phyloP scores from a whole-genome alignment of 1,284 basidiomycete species.

The Irpex sp. region DNA sequence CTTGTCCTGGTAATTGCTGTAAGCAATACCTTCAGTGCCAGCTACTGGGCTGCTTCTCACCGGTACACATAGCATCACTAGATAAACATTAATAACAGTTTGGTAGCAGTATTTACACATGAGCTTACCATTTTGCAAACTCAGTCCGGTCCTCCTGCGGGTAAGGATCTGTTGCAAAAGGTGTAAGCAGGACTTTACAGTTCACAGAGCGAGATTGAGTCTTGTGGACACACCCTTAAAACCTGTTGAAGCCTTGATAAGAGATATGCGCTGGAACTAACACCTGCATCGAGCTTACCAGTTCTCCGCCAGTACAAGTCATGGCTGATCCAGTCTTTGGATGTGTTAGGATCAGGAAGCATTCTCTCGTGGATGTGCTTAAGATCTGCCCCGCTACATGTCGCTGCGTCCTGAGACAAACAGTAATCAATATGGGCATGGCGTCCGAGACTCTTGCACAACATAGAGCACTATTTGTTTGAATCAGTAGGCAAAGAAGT shows the following conservation, averaged over 20 bases:
- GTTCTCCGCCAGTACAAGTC: slow-evolving; percentile 51
- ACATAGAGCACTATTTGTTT: slow-evolving; percentile 47
- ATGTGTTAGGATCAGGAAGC: slow-evolving; percentile 39
- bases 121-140: slow-evolving; percentile 52
- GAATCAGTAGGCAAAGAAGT: too few species aligned
- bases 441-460: slow-evolving; percentile 50
- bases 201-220: too few species aligned
- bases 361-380: slow-evolving; percentile 44
- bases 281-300: slow-evolving; percentile 36
- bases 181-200: too few species aligned
- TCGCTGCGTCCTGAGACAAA: slow-evolving; percentile 30
- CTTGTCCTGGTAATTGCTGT: slow-evolving; percentile 37
- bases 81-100: background rate
- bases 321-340: slow-evolving; percentile 57
- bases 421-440: slow-evolving; percentile 60
- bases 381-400: slow-evolving; percentile 40
- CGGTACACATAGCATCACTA: slow-evolving; percentile 54
- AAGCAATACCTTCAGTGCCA: too few species aligned
- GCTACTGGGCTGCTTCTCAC: slow-evolving; percentile 27
- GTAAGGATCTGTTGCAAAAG: slow-evolving; percentile 44
- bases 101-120: background rate
- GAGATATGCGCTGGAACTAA: too few species aligned
- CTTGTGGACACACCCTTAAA: slow-evolving; percentile 25
- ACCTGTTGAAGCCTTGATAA: too few species aligned
- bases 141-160: slow-evolving; percentile 48